A percentile compares a stretch with the other conserved stretches of the same genome.
These are phyloP conservation scores for Psilocybe mexicana DNA, from an alignment of 1,284 basidiomycete genomes.

Conservation along the genomic window DNA sequence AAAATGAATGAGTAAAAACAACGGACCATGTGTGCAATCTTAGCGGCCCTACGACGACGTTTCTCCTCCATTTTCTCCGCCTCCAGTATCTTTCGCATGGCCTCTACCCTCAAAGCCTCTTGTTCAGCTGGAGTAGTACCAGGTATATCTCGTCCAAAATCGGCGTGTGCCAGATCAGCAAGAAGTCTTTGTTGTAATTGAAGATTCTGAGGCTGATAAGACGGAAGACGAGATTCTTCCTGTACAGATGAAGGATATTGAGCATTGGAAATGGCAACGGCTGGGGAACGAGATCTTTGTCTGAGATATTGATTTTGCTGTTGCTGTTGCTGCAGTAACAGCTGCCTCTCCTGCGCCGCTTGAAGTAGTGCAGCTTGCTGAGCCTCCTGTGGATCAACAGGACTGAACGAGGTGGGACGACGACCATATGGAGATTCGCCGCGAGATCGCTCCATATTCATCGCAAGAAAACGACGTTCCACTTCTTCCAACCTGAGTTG, in stretches of 20 bases:
- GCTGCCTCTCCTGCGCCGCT: constrained; percentile 22
- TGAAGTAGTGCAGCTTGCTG: constrained; percentile 33
- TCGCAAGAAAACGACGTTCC: constrained; percentile 54
- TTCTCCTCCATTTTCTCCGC: constrained; percentile 85
- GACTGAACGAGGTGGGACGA: constrained; percentile 33
- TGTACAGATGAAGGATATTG: constrained; percentile 40
- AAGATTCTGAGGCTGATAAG: constrained; percentile 57
- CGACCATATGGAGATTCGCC: constrained; percentile 22
- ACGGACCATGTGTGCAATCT: constrained; percentile 83
- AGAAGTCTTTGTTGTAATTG: constrained; percentile 73
- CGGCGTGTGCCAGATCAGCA: constrained; percentile 69
- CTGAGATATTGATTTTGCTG: constrained; percentile 34
- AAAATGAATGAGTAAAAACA: constrained; percentile 14
- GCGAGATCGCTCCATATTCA: constrained; percentile 41
- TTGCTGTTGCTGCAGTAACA: constrained; percentile 39
- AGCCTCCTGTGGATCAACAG: constrained; percentile 37
- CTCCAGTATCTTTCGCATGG: constrained; percentile 85
- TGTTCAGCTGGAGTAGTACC: constrained; percentile 60
- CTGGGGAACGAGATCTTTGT: constrained; percentile 54
- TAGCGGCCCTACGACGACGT: constrained; percentile 75
- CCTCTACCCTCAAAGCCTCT: constrained; percentile 69
- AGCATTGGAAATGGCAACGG: constrained; percentile 32
- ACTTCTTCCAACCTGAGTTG: constrained; percentile 62
- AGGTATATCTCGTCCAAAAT: constrained; percentile 64
- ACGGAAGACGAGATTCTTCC: constrained; percentile 41